These are phyloP conservation scores for Magnaporthiopsis poae DNA, from an alignment of 2,329 filamentous ascomycete species.

Conservation along the genomic window DNA sequence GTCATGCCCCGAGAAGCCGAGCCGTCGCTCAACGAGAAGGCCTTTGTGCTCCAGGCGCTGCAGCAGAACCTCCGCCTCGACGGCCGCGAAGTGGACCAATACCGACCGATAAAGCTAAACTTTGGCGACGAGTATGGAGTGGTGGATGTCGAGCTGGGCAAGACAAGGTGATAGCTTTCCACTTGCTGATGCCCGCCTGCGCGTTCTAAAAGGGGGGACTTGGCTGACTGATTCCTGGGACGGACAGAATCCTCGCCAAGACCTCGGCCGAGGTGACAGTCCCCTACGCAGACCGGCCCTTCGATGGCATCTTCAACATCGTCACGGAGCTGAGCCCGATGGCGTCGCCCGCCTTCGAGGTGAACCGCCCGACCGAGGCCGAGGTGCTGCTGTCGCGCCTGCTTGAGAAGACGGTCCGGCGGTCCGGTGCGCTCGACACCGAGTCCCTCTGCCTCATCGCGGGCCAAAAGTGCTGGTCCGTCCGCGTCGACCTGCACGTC, in stretches of 20 bases:
- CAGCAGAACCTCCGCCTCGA: conserved; percentile 74
- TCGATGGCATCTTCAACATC: conserved; percentile 92
- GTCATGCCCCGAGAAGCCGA: conserved; percentile 85
- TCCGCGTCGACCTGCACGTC: conserved; percentile 85
- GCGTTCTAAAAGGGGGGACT: neutral
- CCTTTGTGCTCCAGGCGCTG: conserved; percentile 76
- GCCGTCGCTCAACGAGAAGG: conserved; percentile 78
- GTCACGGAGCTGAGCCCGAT: conserved; percentile 84
- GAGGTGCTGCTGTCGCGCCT: conserved; percentile 80
- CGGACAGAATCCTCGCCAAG: conserved; percentile 63
- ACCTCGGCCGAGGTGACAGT: conserved; percentile 81
- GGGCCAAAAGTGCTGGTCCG: conserved; percentile 79
- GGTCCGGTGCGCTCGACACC: conserved; percentile 84
- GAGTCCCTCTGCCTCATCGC: conserved; percentile 91
- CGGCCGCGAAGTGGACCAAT: conserved; percentile 70
- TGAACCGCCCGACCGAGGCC: conserved; percentile 69
- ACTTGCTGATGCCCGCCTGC: too few relatives aligned
- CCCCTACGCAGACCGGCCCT: conserved; percentile 78
- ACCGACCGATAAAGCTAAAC: conserved; percentile 63
- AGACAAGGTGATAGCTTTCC: conserved; percentile 59
- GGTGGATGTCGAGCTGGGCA: conserved; percentile 76
- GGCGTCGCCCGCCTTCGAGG: conserved; percentile 81
- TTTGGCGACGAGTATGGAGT: conserved; percentile 90
- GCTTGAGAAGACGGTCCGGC: conserved; percentile 86
- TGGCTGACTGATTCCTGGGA: neutral